Evolutionary conservation across 257 asterid genomes (phyloP).

Genomic region (Plantago ovata): DNA sequence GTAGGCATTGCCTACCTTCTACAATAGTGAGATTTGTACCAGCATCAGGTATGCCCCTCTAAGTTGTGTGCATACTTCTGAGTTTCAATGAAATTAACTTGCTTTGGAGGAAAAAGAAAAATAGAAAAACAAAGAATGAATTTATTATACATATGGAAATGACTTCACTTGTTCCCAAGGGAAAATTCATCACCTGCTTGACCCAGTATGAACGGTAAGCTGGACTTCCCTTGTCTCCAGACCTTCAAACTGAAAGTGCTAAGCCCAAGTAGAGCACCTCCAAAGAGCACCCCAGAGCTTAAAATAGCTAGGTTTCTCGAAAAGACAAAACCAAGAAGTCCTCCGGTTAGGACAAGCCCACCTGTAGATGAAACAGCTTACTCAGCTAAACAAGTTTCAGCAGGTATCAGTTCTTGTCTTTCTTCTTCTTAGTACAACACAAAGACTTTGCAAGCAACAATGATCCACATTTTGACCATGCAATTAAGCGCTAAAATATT

Average conservation of each 20-base stretch:
- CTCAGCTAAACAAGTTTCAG: conserved; percentile 14
- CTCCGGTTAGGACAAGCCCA: conserved; percentile 73
- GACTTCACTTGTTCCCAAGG: background rate
- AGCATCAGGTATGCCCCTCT: too few relatives aligned
- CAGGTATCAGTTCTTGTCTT: too few relatives aligned
- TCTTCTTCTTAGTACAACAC: too few relatives aligned
- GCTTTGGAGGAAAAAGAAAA: too few relatives aligned
- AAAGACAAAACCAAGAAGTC: conserved; percentile 68
- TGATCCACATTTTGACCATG: too few relatives aligned
- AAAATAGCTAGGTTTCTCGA: conserved; percentile 56
- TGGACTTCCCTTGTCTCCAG: conserved; percentile 89
- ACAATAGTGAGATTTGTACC: too few relatives aligned
- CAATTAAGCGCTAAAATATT: too few relatives aligned
- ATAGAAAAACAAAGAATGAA: too few relatives aligned
- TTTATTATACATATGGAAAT: background rate
- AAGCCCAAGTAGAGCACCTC: conserved; percentile 81
- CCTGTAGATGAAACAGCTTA: conserved; percentile 42
- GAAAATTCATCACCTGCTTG: conserved; percentile 72
- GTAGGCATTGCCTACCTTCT: too few relatives aligned
- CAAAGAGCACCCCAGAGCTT: conserved; percentile 61
- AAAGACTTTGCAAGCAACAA: too few relatives aligned
- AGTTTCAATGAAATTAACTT: too few relatives aligned
- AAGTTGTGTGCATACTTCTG: too few relatives aligned
- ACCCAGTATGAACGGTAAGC: conserved; percentile 84
- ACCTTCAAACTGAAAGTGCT: conserved; percentile 79